phyloP scores from a whole-genome alignment of 2,329 filamentous ascomycete species.

The Rhynchosporium agropyri region DNA sequence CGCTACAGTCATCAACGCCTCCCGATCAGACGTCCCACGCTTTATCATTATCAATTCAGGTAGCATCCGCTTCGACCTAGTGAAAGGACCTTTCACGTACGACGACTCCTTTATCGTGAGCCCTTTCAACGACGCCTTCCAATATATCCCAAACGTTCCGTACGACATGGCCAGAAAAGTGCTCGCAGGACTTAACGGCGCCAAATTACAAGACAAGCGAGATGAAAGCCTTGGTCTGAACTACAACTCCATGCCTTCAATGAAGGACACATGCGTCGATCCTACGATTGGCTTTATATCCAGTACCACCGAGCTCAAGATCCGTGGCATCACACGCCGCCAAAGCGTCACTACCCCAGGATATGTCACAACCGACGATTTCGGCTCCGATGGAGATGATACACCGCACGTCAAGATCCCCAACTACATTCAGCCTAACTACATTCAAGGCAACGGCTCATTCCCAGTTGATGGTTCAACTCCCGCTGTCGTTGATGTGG shows the following conservation, averaged over 20 bases:
- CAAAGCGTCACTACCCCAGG: constrained; percentile 55
- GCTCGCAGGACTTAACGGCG: constrained; percentile 57
- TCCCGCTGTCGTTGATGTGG: constrained; percentile 77
- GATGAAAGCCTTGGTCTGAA: constrained; percentile 4
- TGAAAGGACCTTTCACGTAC: constrained; percentile 84
- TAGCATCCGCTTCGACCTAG: constrained; percentile 90
- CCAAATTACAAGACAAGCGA: constrained; percentile 41
- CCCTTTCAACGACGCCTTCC: constrained; percentile 80
- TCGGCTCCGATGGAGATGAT: constrained; percentile 82
- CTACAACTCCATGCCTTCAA: constrained; percentile 30
- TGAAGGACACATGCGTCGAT: constrained; percentile 43
- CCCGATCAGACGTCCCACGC: constrained; percentile 61
- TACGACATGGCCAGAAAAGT: constrained; percentile 74
- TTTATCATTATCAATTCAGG: constrained; percentile 85
- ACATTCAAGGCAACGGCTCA: constrained; percentile 68
- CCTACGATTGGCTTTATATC: constrained; percentile 32
- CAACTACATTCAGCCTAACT: constrained; percentile 80
- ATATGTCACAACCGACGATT: constrained; percentile 86
- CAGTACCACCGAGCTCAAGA: constrained; percentile 27
- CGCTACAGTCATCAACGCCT: constrained; percentile 61
- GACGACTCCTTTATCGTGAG: constrained; percentile 84
- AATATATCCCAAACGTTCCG: constrained; percentile 76
- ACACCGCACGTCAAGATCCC: constrained; percentile 75
- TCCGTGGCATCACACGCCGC: constrained; percentile 37
- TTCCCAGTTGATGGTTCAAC: constrained; percentile 55